Evolutionary conservation across 306 rosid genomes (phyloP), one percentile per base, ranked within the genome.

Genomic region (Acacia melanoxylon): DNA sequence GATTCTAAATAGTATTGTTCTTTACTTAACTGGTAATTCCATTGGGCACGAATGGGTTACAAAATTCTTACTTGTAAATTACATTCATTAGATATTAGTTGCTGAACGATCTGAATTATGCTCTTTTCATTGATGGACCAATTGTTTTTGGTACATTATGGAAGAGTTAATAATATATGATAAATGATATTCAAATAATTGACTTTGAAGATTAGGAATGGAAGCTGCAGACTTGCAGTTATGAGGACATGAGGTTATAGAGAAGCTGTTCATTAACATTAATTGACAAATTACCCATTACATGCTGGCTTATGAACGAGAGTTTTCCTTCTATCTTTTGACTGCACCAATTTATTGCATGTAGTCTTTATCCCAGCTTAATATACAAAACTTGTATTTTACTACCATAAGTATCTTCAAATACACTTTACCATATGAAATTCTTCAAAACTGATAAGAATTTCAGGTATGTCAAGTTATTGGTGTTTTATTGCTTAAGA

Each of bases 341-440:
- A 68, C n/a, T 69, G 20, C 58, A 14, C 25, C 35, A 77, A 15
- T 8, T 67, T 35, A 16, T 17, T 37, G 27, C 25, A 37, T 51
- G 62, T 41, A 22, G 33, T 63, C 80, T 52, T 78, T 49, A 5
- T 75, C 69, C 52, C 25, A 54, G 63, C 76, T 56, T 56, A 54
- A 42, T 68, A 40, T 25, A 58, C 51, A 56, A 31, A 63, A 56
- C 31, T 76, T 59, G 37, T 46, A 17, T 56, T 77, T 72, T 77
- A 58, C 16, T 22, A 62, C 62, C 67, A 11, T 42, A 69, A 42
- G n/a, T 17, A 65, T 31, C 42, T 15, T 31, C 8, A 15, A 63
- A 33, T 33, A 33, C 70, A n/a, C 8, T 33, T 33, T 15, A 14
- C 70, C 24, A 17, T 3, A 15, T 33, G 70, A 33, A 33, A 31